Evolutionary conservation across 176 grass and related monocot species (phyloP).

Genomic region (Lolium multiflorum): DNA sequence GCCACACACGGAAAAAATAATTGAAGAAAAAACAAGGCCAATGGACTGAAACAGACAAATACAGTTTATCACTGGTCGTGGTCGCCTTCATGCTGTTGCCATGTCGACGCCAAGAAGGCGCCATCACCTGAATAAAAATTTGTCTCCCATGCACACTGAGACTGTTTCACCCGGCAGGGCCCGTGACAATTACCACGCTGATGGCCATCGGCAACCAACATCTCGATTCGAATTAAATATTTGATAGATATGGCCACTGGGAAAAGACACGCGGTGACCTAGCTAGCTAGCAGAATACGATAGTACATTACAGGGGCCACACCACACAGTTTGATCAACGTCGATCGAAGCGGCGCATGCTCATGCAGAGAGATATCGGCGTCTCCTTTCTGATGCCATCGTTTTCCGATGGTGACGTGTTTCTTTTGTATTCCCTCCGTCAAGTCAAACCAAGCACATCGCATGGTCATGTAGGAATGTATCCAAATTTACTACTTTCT

Average conservation of each 20-base stretch:
- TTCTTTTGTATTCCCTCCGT: too few species aligned
- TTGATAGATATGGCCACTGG: neutral
- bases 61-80: neutral
- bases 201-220: slow-evolving; percentile 44
- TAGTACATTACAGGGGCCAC: too few species aligned
- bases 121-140: slow-evolving; percentile 4
- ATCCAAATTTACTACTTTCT: too few species aligned
- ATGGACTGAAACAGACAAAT: neutral
- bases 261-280: neutral
- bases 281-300: too few species aligned
- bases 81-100: neutral
- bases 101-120: slow-evolving; percentile 21
- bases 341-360: too few species aligned
- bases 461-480: too few species aligned
- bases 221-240: slow-evolving; percentile 20
- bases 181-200: neutral
- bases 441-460: too few species aligned
- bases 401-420: too few species aligned
- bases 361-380: too few species aligned
- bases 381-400: too few species aligned
- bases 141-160: neutral
- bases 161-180: neutral
- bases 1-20: neutral
- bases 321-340: too few species aligned
- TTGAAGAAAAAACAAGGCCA: too few species aligned